Base-by-base conservation (phyloP, 495 filamentous ascomycete genomes). In the Penicillium paxilli region DNA sequence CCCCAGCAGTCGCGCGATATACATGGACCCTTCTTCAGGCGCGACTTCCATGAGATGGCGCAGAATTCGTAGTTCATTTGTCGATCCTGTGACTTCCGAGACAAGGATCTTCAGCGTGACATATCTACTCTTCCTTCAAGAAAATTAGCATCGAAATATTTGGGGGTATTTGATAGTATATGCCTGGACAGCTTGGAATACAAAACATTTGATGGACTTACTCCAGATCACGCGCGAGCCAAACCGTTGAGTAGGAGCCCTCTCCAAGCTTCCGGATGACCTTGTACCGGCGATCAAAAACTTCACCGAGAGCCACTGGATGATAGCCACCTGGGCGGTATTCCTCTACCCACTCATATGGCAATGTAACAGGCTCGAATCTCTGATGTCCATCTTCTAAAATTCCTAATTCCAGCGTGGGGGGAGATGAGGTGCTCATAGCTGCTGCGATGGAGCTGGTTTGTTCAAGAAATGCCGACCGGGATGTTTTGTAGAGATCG, bases 271-370 rank as follows among this genome's bases (percentile, higher is more conserved):
- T 80, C 21, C 72, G 66, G 10, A 75, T 58, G 23, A 80, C 59
- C 21, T 60, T 59, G 54, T 79, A 80, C 47, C 62, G 54, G 16
- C 50, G 53, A 46, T 73, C 59, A 51, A 77, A 73, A 9, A 57
- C 49, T 37, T 79, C 77, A 7, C 69, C 69, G 37, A 78, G 47
- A 55, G 47, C 25, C 23, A 79, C 66, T 6, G 77, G 77, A 62
- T 80, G 77, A 57, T 69, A 78, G 26, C 69, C 64, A 28, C 69
- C n/a, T n/a, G n/a, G n/a, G n/a, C n/a, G n/a, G n/a, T n/a, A n/a
- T n/a, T n/a, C n/a, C n/a, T n/a, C n/a, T n/a, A n/a, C n/a, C n/a
- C n/a, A n/a, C n/a, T n/a, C n/a, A n/a, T n/a, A n/a, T n/a, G n/a
- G n/a, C n/a, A n/a, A n/a, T n/a, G n/a, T n/a, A n/a, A n/a, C n/a